These are phyloP conservation scores for Nothophoma quercina DNA, from an alignment of 2,329 filamentous ascomycete genomes.

Conservation along the genomic window DNA sequence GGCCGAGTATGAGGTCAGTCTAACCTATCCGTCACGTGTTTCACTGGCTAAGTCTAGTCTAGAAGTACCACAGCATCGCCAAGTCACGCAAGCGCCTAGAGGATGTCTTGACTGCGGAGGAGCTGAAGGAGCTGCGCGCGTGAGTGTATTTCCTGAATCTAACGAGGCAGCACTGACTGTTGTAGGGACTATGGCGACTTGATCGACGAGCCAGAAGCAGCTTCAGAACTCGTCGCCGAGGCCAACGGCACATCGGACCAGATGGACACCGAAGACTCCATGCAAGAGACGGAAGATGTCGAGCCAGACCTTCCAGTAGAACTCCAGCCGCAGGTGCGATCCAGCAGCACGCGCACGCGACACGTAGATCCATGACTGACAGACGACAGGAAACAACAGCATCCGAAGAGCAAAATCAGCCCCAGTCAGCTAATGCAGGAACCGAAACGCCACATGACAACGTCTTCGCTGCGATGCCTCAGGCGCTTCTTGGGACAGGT, in stretches of 20 bases:
- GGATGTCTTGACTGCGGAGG: slow-evolving; percentile 43
- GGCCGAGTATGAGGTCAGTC: slow-evolving; percentile 46
- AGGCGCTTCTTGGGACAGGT: slow-evolving; percentile 48
- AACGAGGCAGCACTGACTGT: slow-evolving; percentile 17
- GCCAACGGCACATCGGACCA: slow-evolving; percentile 33
- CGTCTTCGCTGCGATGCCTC: slow-evolving; percentile 38
- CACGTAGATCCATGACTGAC: slow-evolving; percentile 32
- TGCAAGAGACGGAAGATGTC: slow-evolving; percentile 25
- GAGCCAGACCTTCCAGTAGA: slow-evolving; percentile 16
- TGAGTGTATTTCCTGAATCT: slow-evolving; percentile 16
- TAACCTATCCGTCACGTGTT: neutral
- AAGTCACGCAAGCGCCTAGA: slow-evolving; percentile 46
- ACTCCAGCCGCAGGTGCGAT: slow-evolving; percentile 37
- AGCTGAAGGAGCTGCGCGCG: slow-evolving; percentile 42
- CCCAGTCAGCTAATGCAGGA: slow-evolving; percentile 25
- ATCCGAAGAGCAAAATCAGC: slow-evolving; percentile 36
- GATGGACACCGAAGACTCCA: slow-evolving; percentile 31
- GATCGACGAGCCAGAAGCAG: slow-evolving; percentile 34
- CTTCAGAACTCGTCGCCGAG: slow-evolving; percentile 22
- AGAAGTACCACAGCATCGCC: slow-evolving; percentile 51
- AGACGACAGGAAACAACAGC: slow-evolving; percentile 35
- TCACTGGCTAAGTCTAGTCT: slow-evolving; percentile 18
- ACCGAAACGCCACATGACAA: slow-evolving; percentile 30
- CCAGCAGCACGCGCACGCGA: slow-evolving; percentile 19
- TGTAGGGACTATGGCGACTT: slow-evolving; percentile 44